Evolutionary conservation across 768 basidiomycete genomes (phyloP).

Genomic region (Cystobasidium ongulense): DNA sequence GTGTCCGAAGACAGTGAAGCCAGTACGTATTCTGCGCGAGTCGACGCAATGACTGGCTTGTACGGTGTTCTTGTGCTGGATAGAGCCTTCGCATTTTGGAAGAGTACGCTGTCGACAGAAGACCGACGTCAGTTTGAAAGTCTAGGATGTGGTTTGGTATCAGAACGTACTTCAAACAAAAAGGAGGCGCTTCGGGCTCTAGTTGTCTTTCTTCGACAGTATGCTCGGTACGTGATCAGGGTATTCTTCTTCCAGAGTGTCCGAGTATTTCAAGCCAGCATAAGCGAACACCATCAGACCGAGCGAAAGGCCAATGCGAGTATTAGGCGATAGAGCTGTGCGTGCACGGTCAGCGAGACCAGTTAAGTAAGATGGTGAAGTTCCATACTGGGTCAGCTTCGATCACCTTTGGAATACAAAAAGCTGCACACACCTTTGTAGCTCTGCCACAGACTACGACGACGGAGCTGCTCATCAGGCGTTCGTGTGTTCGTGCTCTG

Average conservation of each 20-base stretch:
- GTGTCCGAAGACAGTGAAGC: too few species aligned
- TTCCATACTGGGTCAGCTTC: neutral
- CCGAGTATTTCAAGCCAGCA: slow-evolving; percentile 14
- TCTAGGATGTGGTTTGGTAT: too few species aligned
- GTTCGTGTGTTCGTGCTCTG: neutral
- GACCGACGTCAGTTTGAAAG: too few species aligned
- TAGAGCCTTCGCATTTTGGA: too few species aligned
- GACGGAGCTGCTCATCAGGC: slow-evolving; percentile 18
- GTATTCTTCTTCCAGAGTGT: slow-evolving; percentile 19
- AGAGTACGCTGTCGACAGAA: too few species aligned
- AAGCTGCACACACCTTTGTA: slow-evolving; percentile 13
- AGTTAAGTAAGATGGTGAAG: too few species aligned
- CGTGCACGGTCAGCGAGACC: neutral
- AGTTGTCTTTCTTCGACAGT: neutral
- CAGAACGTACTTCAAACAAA: too few species aligned
- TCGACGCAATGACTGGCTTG: too few species aligned
- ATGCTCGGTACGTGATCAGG: slow-evolving; percentile 4
- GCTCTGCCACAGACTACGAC: slow-evolving; percentile 20
- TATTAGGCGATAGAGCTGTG: slow-evolving; percentile 26
- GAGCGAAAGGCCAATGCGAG: slow-evolving; percentile 15
- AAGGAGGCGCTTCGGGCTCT: too few species aligned
- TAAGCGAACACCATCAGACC: slow-evolving; percentile 20
- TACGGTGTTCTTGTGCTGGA: too few species aligned
- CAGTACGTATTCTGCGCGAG: too few species aligned
- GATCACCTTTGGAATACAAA: neutral